phyloP scores from a whole-genome alignment of 1,284 basidiomycete genomes.

The Heterobasidion parviporum region DNA sequence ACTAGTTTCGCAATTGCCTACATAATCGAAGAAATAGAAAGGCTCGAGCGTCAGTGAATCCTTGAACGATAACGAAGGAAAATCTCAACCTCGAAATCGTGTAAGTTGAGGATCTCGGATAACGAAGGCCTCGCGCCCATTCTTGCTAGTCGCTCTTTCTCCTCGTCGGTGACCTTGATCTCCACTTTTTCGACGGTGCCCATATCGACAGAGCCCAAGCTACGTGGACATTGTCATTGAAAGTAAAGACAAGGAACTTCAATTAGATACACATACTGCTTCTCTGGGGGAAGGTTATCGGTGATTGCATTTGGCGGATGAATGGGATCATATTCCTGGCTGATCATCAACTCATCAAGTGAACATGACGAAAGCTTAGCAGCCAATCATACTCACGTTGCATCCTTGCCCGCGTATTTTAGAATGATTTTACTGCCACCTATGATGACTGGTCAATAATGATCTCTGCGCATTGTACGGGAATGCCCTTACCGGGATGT shows the following conservation, averaged over 20 bases:
- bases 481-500: slow-evolving; percentile 30
- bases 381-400: slow-evolving; percentile 35
- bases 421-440: slow-evolving; percentile 33
- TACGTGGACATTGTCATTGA: slow-evolving; percentile 21
- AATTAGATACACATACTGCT: slow-evolving; percentile 44
- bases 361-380: background rate
- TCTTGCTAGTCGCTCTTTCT: slow-evolving; percentile 49
- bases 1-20: slow-evolving; percentile 67
- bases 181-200: slow-evolving; percentile 50
- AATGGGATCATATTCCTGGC: slow-evolving; percentile 77
- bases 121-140: slow-evolving; percentile 56
- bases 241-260: background rate
- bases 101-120: slow-evolving; percentile 75
- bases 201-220: slow-evolving; percentile 64
- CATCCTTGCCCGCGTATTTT: slow-evolving; percentile 72
- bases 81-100: slow-evolving; percentile 78
- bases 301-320: slow-evolving; percentile 86
- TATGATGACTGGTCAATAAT: background rate
- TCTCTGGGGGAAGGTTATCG: slow-evolving; percentile 70
- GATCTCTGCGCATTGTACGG: background rate
- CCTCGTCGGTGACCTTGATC: slow-evolving; percentile 49
- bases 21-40: background rate
- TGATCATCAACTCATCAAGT: slow-evolving; percentile 12
- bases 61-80: background rate
- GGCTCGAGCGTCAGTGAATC: background rate